phyloP scores from a whole-genome alignment of 371 early-diverging fungal genomes.

The Mucor plumbeus region DNA sequence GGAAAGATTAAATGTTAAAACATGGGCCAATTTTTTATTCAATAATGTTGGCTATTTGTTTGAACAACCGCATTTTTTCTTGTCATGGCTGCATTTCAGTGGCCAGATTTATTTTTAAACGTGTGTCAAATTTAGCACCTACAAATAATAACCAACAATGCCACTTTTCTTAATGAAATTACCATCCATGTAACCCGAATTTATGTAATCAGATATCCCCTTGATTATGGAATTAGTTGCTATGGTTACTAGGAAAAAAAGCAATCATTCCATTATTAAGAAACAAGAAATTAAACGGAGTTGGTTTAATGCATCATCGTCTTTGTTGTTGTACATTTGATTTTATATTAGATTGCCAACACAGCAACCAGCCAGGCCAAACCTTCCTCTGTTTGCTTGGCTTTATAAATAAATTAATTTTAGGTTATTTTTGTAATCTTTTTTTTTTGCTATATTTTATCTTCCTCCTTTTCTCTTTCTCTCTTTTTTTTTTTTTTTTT shows the following conservation, averaged over 20 bases:
- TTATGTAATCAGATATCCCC: background rate
- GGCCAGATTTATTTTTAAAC: background rate
- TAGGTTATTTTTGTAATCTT: background rate
- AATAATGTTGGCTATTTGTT: background rate
- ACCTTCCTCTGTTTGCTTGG: background rate
- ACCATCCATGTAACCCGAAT: background rate
- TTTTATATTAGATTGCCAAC: too few relatives aligned
- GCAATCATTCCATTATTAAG: too few relatives aligned
- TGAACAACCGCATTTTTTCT: background rate
- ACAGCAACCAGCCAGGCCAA: background rate
- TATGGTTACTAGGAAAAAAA: background rate
- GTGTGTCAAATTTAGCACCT: background rate
- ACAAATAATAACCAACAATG: slow-evolving; percentile 1
- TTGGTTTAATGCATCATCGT: too few relatives aligned
- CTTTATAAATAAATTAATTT: slow-evolving; percentile 1
- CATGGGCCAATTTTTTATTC: background rate
- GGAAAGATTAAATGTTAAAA: background rate
- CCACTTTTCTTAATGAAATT: background rate
- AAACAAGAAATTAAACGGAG: too few relatives aligned
- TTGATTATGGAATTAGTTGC: background rate
- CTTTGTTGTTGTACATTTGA: too few relatives aligned
- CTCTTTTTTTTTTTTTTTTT: background rate
- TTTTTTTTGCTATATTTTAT: background rate
- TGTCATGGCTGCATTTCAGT: slow-evolving; percentile 1
- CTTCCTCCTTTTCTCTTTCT: background rate